Evolutionary conservation across 1,284 basidiomycete genomes (phyloP), one percentile per base, ranked within the genome.

Genomic region (Ustilago cynodontis): DNA sequence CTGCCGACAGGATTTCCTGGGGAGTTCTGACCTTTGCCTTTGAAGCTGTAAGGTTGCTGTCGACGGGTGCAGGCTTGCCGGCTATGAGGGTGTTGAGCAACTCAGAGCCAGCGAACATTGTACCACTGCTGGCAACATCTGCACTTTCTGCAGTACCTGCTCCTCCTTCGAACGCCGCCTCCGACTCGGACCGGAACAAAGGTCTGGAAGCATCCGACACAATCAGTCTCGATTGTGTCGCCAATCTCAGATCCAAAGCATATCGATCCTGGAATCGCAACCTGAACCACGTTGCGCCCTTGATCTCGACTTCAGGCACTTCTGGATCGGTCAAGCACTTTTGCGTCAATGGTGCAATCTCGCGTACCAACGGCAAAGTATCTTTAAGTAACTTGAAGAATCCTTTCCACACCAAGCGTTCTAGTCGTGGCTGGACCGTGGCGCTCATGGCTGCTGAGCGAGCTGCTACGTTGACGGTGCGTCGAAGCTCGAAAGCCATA

Each of bases 211-310:
- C 77, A n/a, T 79, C 77, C 49, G 62, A 70, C 2, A 76, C 49
- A 10, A 79, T 20, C 54, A 76, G 41, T 43, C 91, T 89, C 69
- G 90, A 89, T 29, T 88, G 88, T 13, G 87, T 89, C 89, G 93
- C 89, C 80, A 93, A 88, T 79, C 93, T 90, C 83, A 94, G 90
- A 80, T 94, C 93, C 49, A 94, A 87, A 0, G 92, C 93, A 82
- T 93, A 90, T 91, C 89, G 89, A 33, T 90, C 87, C 81, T 92
- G 89, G 73, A 92, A 92, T 52, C 92, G 86, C 35, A 94, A 85
- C 58, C 93, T 88, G 87, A 91, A 93, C 93, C 93, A 94, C 6
- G 91, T 91, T 41, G 91, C 90, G 4, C 91, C 89, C 85, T 93
- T 93, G 7, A 92, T 89, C 83, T 92, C 91, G 13, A 90, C 89